Percentiles rank a stretch among this genome's conserved stretches.
Conservation (phyloP, 164 flowering plant species). For the Cinnamomum micranthum region DNA sequence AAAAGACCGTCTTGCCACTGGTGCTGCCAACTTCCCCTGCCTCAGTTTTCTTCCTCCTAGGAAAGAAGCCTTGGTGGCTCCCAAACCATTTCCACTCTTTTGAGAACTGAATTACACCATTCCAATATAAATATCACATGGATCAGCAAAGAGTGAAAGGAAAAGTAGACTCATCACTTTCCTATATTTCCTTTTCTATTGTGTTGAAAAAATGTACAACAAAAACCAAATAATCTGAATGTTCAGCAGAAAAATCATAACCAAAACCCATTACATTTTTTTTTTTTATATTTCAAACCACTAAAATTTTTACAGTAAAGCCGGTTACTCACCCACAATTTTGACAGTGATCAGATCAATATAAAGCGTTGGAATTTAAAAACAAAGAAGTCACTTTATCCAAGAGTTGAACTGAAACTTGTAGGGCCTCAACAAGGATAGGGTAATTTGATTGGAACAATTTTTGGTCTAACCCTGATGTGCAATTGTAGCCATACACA, state of each 20-base stretch:
- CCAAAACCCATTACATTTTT: neutral
- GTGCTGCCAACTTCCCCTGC: constrained; percentile 31
- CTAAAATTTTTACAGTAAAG: too few relatives aligned
- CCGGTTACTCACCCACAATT: too few relatives aligned
- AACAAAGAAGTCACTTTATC: too few relatives aligned
- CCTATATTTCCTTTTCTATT: neutral
- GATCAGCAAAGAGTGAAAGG: neutral
- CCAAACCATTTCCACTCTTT: constrained; percentile 49
- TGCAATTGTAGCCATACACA: too few relatives aligned
- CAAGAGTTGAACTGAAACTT: too few relatives aligned
- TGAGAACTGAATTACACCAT: constrained; percentile 45
- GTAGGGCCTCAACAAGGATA: too few relatives aligned
- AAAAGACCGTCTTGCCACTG: constrained; percentile 23
- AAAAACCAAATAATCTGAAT: neutral
- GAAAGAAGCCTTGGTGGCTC: constrained; percentile 65
- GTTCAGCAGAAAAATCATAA: neutral
- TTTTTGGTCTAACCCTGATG: too few relatives aligned
- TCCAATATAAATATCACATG: neutral
- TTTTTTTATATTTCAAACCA: neutral
- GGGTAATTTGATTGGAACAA: too few relatives aligned
- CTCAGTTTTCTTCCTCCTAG: constrained; percentile 62
- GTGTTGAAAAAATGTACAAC: too few relatives aligned
- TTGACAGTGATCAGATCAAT: too few relatives aligned
- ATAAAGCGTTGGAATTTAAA: too few relatives aligned
- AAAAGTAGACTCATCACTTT: neutral